These are phyloP conservation scores for Dictyostelium intermedium DNA, from an alignment of 78 protist species.

Conservation along the genomic window DNA sequence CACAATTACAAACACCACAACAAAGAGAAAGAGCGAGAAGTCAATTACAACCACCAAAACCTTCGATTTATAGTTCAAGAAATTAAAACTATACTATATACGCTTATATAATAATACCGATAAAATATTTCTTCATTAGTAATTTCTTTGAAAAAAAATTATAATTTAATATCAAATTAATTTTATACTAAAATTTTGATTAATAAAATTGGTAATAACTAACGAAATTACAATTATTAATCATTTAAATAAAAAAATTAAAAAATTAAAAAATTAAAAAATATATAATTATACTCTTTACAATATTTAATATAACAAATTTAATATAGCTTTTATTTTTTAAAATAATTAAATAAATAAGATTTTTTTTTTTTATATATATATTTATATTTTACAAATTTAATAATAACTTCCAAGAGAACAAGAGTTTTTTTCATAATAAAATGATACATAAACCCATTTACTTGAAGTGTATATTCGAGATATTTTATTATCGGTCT, in stretches of 20 bases:
- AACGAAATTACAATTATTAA: background rate
- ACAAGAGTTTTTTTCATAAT: background rate
- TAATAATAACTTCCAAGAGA: background rate
- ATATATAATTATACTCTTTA: no score
- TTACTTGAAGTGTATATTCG: background rate
- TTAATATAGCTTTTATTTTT: background rate
- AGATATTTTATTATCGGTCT: background rate
- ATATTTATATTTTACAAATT: background rate
- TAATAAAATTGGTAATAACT: background rate
- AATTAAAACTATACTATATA: background rate
- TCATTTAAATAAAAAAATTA: background rate
- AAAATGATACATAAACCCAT: background rate
- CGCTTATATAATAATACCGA: no score
- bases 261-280: no score
- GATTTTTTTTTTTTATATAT: background rate
- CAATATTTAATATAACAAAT: background rate
- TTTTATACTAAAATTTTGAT: background rate
- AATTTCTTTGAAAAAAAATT: no score
- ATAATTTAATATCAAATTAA: no score
- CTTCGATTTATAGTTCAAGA: background rate
- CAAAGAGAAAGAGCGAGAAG: conserved; percentile 55
- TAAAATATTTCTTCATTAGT: background rate
- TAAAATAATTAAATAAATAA: background rate
- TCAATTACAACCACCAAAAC: conserved; percentile 37
- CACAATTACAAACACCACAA: conserved; percentile 26